phyloP scores from a whole-genome alignment of 2,329 filamentous ascomycete species.

The Coniochaeta prunicola region DNA sequence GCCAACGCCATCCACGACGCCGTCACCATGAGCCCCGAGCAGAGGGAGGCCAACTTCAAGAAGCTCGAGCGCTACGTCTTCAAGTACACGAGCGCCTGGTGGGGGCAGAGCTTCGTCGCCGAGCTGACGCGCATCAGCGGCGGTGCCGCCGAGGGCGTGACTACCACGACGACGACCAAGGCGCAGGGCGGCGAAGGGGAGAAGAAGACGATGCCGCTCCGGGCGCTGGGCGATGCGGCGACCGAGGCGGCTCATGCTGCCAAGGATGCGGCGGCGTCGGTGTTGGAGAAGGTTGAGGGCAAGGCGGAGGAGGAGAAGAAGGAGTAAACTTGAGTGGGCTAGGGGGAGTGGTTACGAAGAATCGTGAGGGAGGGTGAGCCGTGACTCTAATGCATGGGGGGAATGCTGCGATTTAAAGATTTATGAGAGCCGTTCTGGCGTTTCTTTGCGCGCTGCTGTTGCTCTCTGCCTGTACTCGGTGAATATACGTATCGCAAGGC shows the following conservation, averaged over 20 bases:
- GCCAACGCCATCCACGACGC: constrained; percentile 90
- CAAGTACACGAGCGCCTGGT: constrained; percentile 97
- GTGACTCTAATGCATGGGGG: no score
- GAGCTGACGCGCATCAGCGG: constrained; percentile 59
- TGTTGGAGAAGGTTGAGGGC: neutral
- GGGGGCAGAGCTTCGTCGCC: constrained; percentile 86
- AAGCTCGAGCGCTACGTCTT: constrained; percentile 93
- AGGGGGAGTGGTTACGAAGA: neutral
- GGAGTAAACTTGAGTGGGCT: neutral
- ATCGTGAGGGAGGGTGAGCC: neutral
- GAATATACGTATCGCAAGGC: neutral
- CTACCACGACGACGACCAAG: neutral
- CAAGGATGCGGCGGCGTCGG: neutral
- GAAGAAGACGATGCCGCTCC: constrained; percentile 1
- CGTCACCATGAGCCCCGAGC: constrained; percentile 92
- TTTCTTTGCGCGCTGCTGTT: neutral
- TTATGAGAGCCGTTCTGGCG: neutral
- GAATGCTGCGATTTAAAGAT: neutral
- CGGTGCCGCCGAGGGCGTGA: constrained; percentile 16
- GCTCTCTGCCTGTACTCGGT: neutral
- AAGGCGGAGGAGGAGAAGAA: constrained; percentile 1
- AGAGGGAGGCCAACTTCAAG: constrained; percentile 77
- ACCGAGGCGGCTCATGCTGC: neutral
- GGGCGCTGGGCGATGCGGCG: neutral
- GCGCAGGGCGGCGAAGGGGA: neutral